Base-by-base conservation (phyloP, 2,329 filamentous ascomycete genomes). In the Diaporthe ampelina region DNA sequence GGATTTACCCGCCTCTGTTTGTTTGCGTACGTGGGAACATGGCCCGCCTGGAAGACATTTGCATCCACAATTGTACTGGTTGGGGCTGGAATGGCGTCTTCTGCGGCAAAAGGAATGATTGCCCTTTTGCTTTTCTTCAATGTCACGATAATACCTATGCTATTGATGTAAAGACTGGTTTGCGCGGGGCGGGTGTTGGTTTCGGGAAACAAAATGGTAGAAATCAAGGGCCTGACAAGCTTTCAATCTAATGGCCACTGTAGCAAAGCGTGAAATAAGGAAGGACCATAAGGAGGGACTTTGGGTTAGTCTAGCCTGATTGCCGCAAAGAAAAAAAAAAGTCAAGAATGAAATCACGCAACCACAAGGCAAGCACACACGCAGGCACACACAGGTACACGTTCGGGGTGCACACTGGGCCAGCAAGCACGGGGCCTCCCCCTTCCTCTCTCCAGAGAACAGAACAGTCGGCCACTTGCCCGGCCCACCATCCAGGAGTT, bases 141-240 rank as follows among this genome's bases (percentile, higher is more conserved):
- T 72, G 63, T 76, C 57, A 61, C 72, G 61, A 65, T 65, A 72
- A 76, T 70, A 72, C 56, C 72, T 74, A 48, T 74, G 61, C 74
- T 72, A 67, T 74, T 74, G 61, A 70, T 67, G 72, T 76, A 76
- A 67, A 67, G 75, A 76, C 73, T 54, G 75, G 63, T 37, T 59
- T 54, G 40, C 45, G 35, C 59, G 48, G 48, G 63, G 32, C 45
- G 48, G 45, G 29, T 54, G 63, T 68, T 68, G 45, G 63, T 68
- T 40, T 29, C 50, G 54, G 54, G 56, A 29, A 24, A 50, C 73
- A 59, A 54, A 32, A 45, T 32, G n/a, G n/a, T 57, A 43, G 54
- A 72, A 50, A 52, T 26, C n/a, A 37, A 48, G 52, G 40, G 70
- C 57, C 50, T 63, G 35, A 63, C 21, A 40, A 40, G 58, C 24